A percentile compares a stretch with the other conserved stretches of the same genome.
Conservation (phyloP, 805 yeast species). For the Wickerhamiella azymoides region DNA sequence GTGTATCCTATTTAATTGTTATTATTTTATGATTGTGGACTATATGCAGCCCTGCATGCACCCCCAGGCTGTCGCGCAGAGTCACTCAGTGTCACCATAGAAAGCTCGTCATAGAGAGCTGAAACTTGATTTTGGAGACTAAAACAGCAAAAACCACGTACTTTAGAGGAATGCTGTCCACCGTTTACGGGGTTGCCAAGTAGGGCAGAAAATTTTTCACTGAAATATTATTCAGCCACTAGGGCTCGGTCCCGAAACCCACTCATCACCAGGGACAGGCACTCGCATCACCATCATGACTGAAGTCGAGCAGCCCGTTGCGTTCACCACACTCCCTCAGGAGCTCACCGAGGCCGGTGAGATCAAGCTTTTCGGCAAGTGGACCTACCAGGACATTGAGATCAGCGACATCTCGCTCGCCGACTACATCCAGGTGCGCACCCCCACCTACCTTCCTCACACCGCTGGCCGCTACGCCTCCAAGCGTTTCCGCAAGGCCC, state of each 20-base stretch:
- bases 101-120: no score
- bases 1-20: background rate
- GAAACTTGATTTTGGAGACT: no score
- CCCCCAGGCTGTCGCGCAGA: no score
- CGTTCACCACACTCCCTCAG: conserved; percentile 94
- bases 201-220: background rate
- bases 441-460: conserved; percentile 96
- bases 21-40: no score
- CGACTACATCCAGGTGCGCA: conserved; percentile 96
- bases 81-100: no score
- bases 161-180: no score
- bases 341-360: conserved; percentile 92
- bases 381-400: conserved; percentile 97
- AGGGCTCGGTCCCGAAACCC: conserved; percentile 4
- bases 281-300: conserved; percentile 24
- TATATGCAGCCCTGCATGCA: background rate
- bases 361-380: conserved; percentile 97
- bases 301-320: conserved; percentile 67
- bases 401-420: conserved; percentile 95
- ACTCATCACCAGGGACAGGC: conserved; percentile 8
- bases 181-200: no score
- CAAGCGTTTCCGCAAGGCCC: conserved; percentile 99
- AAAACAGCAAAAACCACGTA: no score
- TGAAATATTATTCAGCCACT: background rate
- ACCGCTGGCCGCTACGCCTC: conserved; percentile 99